These are phyloP conservation scores for Melastoma malabathricum DNA, from an alignment of 345 rosid genomes.

Conservation along the genomic window DNA sequence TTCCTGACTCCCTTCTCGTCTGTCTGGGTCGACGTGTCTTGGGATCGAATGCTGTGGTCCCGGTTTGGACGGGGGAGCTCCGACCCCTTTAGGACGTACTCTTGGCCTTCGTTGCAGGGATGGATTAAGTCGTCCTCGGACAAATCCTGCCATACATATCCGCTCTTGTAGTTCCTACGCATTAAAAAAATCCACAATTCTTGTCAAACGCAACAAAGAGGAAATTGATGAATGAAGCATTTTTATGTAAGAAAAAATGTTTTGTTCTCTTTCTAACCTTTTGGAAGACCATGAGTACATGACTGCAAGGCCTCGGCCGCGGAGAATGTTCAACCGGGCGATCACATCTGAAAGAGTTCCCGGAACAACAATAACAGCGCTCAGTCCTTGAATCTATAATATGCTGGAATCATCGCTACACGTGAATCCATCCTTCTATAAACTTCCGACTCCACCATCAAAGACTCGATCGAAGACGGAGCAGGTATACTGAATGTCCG, in stretches of 20 bases:
- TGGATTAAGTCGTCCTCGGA: slow-evolving; percentile 36
- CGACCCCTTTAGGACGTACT: slow-evolving; percentile 62
- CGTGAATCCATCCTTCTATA: too few species aligned
- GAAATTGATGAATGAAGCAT: too few species aligned
- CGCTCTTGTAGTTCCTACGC: slow-evolving; percentile 44
- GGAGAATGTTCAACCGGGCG: slow-evolving; percentile 56
- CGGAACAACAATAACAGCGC: not conserved
- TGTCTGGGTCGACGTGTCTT: slow-evolving; percentile 41
- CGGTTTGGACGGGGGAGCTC: slow-evolving; percentile 18
- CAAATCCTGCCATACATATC: slow-evolving; percentile 66
- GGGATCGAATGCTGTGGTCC: slow-evolving; percentile 18
- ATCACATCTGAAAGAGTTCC: slow-evolving; percentile 52
- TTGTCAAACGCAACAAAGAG: too few species aligned
- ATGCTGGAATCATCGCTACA: too few species aligned
- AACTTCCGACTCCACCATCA: too few species aligned
- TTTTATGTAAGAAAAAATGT: too few species aligned
- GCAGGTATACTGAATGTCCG: not conserved
- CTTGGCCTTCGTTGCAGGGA: slow-evolving; percentile 36
- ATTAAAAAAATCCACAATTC: not conserved
- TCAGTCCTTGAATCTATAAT: not conserved
- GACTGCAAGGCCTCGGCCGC: slow-evolving; percentile 83
- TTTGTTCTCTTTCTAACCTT: slow-evolving; percentile 30
- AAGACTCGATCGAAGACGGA: not conserved
- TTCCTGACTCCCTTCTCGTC: slow-evolving; percentile 6
- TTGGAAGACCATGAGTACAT: slow-evolving; percentile 93